Percentiles rank a stretch among this genome's conserved stretches.
Evolutionary conservation across 768 basidiomycete genomes (phyloP).

Genomic region (Mycena sanguinolenta): DNA sequence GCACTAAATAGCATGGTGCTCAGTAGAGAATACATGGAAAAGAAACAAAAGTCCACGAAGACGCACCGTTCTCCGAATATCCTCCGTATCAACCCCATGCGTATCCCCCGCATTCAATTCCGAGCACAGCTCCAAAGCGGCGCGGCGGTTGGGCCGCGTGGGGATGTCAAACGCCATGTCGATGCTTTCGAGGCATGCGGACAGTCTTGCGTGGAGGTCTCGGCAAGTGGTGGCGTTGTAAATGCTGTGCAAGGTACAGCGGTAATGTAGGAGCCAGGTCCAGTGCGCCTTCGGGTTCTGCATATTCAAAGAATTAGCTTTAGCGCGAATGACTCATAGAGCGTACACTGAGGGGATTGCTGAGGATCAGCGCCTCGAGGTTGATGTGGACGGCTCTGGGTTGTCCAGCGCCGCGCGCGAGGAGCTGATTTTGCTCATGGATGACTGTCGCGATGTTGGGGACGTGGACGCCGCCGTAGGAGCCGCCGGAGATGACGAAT

Average conservation of each 20-base stretch:
- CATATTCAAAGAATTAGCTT: neutral
- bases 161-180: slow-evolving; percentile 24
- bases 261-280: slow-evolving; percentile 42
- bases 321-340: neutral
- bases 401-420: slow-evolving; percentile 27
- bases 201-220: slow-evolving; percentile 32
- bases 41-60: too few relatives aligned
- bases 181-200: slow-evolving; percentile 38
- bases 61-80: slow-evolving; percentile 2
- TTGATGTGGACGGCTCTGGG: slow-evolving; percentile 40
- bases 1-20: too few relatives aligned
- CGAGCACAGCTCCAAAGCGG: neutral
- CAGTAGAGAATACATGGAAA: too few relatives aligned
- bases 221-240: slow-evolving; percentile 43
- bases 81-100: neutral
- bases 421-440: slow-evolving; percentile 43
- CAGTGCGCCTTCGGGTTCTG: slow-evolving; percentile 42
- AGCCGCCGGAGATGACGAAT: slow-evolving; percentile 42
- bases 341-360: slow-evolving; percentile 35
- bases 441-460: slow-evolving; percentile 49
- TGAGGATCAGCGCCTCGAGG: slow-evolving; percentile 45
- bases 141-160: slow-evolving; percentile 8
- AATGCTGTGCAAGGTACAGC: slow-evolving; percentile 40
- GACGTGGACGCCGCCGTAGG: slow-evolving; percentile 47
- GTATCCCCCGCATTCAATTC: neutral